Conservation (phyloP, 2,329 filamentous ascomycete genomes). For the Paraconiothyrium sp. region DNA sequence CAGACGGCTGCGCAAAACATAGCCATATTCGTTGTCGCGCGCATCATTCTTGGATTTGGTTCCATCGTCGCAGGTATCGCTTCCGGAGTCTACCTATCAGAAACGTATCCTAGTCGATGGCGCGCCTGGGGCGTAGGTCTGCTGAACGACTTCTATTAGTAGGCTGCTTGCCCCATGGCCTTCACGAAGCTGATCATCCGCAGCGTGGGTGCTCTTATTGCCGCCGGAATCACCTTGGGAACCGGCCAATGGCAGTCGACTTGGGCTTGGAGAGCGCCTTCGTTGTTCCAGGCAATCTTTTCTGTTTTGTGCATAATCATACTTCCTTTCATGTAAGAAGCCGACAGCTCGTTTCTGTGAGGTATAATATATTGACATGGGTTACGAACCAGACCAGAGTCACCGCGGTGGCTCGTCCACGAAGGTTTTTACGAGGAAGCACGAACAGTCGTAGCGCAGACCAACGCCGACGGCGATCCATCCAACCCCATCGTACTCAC, state of each 20-base stretch:
- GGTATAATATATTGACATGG: not conserved
- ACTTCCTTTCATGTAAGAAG: slow-evolving; percentile 50
- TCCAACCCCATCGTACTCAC: slow-evolving; percentile 50
- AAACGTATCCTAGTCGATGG: slow-evolving; percentile 58
- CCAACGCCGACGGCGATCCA: slow-evolving; percentile 56
- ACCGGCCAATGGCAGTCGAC: slow-evolving; percentile 51
- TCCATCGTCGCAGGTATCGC: slow-evolving; percentile 55
- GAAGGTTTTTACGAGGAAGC: slow-evolving; percentile 56
- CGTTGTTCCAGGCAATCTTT: slow-evolving; percentile 56
- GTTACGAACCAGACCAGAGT: slow-evolving; percentile 42
- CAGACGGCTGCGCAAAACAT: slow-evolving; percentile 18
- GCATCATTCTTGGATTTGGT: slow-evolving; percentile 61
- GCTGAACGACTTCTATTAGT: slow-evolving; percentile 17
- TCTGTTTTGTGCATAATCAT: slow-evolving; percentile 54
- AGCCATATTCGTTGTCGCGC: slow-evolving; percentile 16
- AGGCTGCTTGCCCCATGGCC: not conserved
- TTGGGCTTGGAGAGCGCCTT: slow-evolving; percentile 59
- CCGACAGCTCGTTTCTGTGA: slow-evolving; percentile 31
- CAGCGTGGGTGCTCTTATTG: slow-evolving; percentile 47
- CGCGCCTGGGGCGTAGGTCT: slow-evolving; percentile 57
- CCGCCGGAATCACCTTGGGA: slow-evolving; percentile 59
- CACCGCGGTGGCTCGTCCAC: slow-evolving; percentile 59
- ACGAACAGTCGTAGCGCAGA: slow-evolving; percentile 53
- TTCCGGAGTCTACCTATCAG: slow-evolving; percentile 60
- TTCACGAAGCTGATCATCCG: slow-evolving; percentile 36